phyloP scores from a whole-genome alignment of 495 filamentous ascomycete genomes.

The Achaetomiella virescens region DNA sequence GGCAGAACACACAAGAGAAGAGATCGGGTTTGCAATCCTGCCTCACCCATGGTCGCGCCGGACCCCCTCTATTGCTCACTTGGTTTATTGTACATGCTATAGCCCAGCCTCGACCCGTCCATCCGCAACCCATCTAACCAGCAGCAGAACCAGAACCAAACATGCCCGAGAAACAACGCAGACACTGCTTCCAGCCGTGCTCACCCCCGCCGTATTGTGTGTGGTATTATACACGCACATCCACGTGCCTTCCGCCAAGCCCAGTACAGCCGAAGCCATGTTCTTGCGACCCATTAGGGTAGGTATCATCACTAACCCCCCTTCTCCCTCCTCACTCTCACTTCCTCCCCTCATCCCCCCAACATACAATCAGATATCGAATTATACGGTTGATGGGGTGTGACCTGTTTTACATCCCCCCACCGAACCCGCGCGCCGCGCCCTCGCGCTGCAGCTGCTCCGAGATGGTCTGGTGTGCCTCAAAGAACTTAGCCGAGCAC shows the following conservation, averaged over 20 bases:
- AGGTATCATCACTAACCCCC: background rate
- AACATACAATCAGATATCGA: background rate
- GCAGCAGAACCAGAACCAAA: background rate
- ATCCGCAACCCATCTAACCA: background rate
- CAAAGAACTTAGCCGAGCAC: conserved; percentile 95
- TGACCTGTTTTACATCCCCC: conserved; percentile 6
- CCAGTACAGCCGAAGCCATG: too few relatives aligned
- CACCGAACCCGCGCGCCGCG: conserved; percentile 32
- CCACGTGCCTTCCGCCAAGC: background rate
- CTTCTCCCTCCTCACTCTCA: background rate
- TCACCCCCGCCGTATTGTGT: background rate
- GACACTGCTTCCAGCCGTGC: background rate
- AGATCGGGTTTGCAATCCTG: conserved; percentile 1
- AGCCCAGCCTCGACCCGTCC: background rate
- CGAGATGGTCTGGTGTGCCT: conserved; percentile 88
- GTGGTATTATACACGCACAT: background rate
- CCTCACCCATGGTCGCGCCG: conserved; percentile 3
- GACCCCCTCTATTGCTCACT: conserved; percentile 9
- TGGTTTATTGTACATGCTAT: background rate
- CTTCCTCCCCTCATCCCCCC: background rate
- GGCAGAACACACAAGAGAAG: too few relatives aligned
- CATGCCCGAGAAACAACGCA: background rate
- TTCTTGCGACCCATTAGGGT: too few relatives aligned
- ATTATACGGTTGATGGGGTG: background rate
- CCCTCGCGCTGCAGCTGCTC: conserved; percentile 48